Percentiles rank a stretch among this genome's conserved stretches.
phyloP scores from a whole-genome alignment of 345 rosid genomes.

The Lagerstroemia speciosa region DNA sequence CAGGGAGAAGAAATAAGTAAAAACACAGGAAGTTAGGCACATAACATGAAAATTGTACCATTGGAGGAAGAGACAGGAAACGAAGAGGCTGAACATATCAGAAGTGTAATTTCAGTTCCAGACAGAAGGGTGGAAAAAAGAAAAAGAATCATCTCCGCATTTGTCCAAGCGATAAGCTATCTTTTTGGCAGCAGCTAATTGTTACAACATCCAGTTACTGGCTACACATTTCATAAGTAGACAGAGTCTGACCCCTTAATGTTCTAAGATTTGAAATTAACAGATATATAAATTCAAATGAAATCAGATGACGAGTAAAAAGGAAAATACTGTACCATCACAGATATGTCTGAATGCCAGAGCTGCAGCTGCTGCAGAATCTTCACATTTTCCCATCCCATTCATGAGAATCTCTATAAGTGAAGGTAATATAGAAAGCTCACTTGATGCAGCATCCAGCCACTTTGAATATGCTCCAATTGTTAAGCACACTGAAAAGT shows the following conservation, averaged over 20 bases:
- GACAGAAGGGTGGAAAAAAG: neutral
- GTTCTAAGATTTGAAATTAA: neutral
- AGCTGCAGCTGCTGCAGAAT: conserved; percentile 98
- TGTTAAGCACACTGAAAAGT: conserved; percentile 80
- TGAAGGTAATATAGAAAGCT: conserved; percentile 62
- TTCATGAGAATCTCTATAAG: conserved; percentile 64
- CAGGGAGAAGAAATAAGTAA: neutral
- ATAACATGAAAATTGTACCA: neutral
- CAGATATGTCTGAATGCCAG: conserved; percentile 90
- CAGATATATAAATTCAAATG: neutral
- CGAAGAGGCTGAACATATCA: too few relatives aligned
- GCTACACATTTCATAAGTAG: neutral
- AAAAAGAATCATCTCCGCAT: neutral
- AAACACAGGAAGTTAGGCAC: neutral
- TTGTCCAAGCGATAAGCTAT: neutral
- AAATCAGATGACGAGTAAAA: neutral
- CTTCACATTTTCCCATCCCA: conserved; percentile 93
- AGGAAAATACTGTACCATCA: conserved; percentile 45
- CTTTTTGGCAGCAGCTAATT: neutral
- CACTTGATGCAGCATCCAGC: conserved; percentile 76
- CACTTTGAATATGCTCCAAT: conserved; percentile 97
- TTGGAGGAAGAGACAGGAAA: neutral
- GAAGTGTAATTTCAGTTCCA: neutral
- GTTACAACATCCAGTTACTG: neutral
- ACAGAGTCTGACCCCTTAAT: neutral